phyloP scores from a whole-genome alignment of 2,329 filamentous ascomycete species.

The Penicillium olsonii region DNA sequence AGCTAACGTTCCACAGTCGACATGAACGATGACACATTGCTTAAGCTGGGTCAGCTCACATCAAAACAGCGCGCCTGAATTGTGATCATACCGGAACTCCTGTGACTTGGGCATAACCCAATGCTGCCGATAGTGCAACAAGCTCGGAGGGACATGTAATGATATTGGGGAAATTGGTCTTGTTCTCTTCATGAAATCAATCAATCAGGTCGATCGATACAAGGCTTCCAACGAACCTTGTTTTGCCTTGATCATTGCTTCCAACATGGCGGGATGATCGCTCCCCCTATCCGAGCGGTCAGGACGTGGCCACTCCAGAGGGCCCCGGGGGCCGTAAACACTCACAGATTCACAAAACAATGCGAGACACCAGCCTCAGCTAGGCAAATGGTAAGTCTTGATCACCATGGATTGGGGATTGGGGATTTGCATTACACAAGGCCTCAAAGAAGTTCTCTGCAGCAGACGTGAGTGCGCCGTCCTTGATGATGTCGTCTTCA shows the following conservation, averaged over 20 bases:
- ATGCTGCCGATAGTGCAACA: constrained; percentile 78
- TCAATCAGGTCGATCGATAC: neutral
- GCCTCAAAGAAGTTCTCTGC: constrained; percentile 25
- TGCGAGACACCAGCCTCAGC: constrained; percentile 38
- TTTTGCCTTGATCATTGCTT: constrained; percentile 74
- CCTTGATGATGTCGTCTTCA: constrained; percentile 2
- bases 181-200: constrained; percentile 6
- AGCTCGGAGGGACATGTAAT: constrained; percentile 80
- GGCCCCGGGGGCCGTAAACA: neutral
- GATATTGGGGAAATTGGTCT: constrained; percentile 64
- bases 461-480: constrained; percentile 11
- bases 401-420: neutral
- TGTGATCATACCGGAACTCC: constrained; percentile 56
- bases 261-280: constrained; percentile 69
- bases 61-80: neutral
- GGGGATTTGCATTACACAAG: constrained; percentile 15
- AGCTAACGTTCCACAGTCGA: constrained; percentile 76
- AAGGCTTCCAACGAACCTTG: constrained; percentile 52
- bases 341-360: constrained; percentile 48
- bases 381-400: constrained; percentile 1
- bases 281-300: constrained; percentile 35
- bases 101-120: constrained; percentile 71
- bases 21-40: constrained; percentile 69
- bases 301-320: neutral
- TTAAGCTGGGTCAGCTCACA: constrained; percentile 1